Evolutionary conservation across 768 basidiomycete species (phyloP).

Genomic region (Leccinum obscurum): DNA sequence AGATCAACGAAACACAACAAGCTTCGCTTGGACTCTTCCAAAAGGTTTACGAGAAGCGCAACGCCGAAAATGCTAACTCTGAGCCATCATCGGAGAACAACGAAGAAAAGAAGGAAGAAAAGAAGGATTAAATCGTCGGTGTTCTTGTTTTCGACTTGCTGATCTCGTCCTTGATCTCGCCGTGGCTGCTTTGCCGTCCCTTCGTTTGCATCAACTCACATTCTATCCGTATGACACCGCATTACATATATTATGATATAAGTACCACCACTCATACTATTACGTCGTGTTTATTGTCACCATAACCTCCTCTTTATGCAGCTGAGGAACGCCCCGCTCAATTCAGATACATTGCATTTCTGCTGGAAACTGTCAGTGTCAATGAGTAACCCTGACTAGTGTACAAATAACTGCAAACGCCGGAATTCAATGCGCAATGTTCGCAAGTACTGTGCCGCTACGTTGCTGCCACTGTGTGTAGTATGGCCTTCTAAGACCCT

Average conservation of each 20-base stretch:
- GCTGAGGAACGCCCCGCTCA: conserved; percentile 28
- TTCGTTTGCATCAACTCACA: conserved; percentile 23
- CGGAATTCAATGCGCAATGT: too few relatives aligned
- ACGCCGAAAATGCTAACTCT: conserved; percentile 58
- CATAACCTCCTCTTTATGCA: conserved; percentile 13
- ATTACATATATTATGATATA: conserved; percentile 33
- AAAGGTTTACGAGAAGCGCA: conserved; percentile 94
- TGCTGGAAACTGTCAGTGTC: too few relatives aligned
- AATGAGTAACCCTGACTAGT: too few relatives aligned
- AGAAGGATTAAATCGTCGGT: conserved; percentile 68
- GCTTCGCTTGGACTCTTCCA: conserved; percentile 97
- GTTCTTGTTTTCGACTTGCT: neutral
- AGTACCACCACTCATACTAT: conserved; percentile 30
- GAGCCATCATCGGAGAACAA: conserved; percentile 38
- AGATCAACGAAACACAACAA: conserved; percentile 91
- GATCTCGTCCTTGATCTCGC: conserved; percentile 11
- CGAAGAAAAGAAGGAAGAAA: conserved; percentile 77
- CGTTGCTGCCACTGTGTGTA: too few relatives aligned
- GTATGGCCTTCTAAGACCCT: too few relatives aligned
- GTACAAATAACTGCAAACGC: too few relatives aligned
- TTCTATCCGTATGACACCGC: conserved; percentile 10
- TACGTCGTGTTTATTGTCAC: conserved; percentile 17
- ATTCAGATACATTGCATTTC: conserved; percentile 8
- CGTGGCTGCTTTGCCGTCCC: conserved; percentile 22
- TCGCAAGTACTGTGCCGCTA: too few relatives aligned